A percentile compares a stretch with the other conserved stretches of the same genome.
Evolutionary conservation across 2,329 filamentous ascomycete species (phyloP).

Genomic region (Paecilomyces formosus): DNA sequence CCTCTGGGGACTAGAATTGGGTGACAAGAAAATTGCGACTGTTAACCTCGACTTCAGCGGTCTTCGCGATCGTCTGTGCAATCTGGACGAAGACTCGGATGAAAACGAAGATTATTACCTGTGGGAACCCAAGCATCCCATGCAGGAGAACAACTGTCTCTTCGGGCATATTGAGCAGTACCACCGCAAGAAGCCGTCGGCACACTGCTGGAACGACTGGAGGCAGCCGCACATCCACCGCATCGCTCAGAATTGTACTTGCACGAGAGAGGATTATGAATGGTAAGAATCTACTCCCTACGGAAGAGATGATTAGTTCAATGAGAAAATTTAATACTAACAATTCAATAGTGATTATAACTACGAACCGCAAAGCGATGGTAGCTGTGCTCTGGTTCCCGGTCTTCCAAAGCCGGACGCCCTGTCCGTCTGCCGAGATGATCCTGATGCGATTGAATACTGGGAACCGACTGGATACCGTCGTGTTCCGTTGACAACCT

Average conservation of each 20-base stretch:
- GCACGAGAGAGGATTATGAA: conserved; percentile 80
- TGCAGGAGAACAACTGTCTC: conserved; percentile 70
- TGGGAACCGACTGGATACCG: conserved; percentile 83
- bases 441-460: conserved; percentile 69
- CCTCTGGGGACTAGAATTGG: conserved; percentile 62
- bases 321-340: background rate
- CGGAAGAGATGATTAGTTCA: background rate
- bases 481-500: conserved; percentile 82
- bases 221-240: conserved; percentile 64
- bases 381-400: conserved; percentile 67
- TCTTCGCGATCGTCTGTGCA: conserved; percentile 64
- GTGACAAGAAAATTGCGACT: conserved; percentile 51
- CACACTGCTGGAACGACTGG: conserved; percentile 74
- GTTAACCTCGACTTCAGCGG: conserved; percentile 86
- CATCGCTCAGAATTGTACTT: conserved; percentile 68
- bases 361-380: conserved; percentile 70
- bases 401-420: conserved; percentile 62
- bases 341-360: conserved; percentile 69
- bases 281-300: conserved; percentile 54
- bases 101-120: conserved; percentile 66
- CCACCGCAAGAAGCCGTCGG: conserved; percentile 76
- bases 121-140: conserved; percentile 81
- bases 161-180: conserved; percentile 90
- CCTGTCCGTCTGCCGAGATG: conserved; percentile 47
- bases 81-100: conserved; percentile 54